phyloP scores from a whole-genome alignment of 1,139 yeast species.

The Kazachstania sp. region DNA sequence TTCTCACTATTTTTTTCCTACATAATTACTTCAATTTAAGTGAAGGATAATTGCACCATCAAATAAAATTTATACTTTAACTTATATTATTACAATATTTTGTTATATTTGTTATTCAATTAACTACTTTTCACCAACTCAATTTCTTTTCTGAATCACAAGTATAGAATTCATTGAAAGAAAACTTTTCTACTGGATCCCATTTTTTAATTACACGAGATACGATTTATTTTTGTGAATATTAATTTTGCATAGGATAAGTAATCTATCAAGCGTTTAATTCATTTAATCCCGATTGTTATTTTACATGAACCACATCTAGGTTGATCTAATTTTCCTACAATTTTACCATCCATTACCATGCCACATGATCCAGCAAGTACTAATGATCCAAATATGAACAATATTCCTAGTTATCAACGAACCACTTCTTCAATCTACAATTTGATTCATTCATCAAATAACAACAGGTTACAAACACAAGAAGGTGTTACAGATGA shows the following conservation, averaged over 20 bases:
- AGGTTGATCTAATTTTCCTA: neutral
- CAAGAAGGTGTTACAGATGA: neutral
- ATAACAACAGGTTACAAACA: neutral
- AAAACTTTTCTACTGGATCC: too few species aligned
- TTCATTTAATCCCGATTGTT: too few species aligned
- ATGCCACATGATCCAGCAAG: neutral
- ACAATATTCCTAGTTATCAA: constrained; percentile 4
- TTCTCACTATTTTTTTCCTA: neutral
- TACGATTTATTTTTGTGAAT: too few species aligned
- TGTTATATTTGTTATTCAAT: too few species aligned
- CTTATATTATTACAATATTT: too few species aligned
- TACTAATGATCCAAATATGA: neutral
- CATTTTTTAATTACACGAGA: too few species aligned
- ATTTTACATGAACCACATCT: too few species aligned
- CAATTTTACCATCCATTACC: neutral
- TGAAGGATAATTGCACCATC: neutral
- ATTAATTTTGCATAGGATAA: too few species aligned
- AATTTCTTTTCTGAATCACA: too few species aligned
- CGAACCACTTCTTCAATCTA: constrained; percentile 12
- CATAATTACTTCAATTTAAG: neutral
- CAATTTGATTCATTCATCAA: constrained; percentile 8
- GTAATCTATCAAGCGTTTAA: too few species aligned
- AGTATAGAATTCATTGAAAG: too few species aligned
- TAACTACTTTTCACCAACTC: too few species aligned
- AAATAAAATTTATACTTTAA: neutral